Conservation (phyloP, 2,329 filamentous ascomycete species). For the Huntiella decipiens region DNA sequence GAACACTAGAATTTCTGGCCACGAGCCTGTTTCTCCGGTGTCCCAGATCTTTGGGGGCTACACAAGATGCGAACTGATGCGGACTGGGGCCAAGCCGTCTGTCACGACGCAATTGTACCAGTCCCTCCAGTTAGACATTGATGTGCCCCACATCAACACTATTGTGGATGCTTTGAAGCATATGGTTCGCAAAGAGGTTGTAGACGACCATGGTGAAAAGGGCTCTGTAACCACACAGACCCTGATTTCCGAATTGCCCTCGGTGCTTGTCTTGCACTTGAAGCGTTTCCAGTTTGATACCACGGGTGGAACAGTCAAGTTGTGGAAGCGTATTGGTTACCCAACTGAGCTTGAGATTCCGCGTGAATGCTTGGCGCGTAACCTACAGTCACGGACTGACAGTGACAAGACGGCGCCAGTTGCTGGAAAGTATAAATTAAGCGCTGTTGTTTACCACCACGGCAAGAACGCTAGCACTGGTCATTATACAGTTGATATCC, state of each 20-base stretch:
- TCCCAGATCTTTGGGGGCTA: constrained; percentile 91
- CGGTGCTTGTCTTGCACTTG: constrained; percentile 80
- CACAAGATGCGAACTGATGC: constrained; percentile 71
- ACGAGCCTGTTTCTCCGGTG: constrained; percentile 58
- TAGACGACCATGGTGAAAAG: constrained; percentile 57
- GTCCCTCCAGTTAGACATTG: constrained; percentile 86
- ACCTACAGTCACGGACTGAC: constrained; percentile 47
- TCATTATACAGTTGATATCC: constrained; percentile 94
- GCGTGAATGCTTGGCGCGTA: constrained; percentile 65
- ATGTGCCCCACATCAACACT: constrained; percentile 66
- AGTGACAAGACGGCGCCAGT: constrained; percentile 47
- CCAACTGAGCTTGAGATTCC: constrained; percentile 89
- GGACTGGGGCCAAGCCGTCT: constrained; percentile 73
- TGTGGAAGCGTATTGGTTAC: constrained; percentile 96
- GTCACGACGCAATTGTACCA: constrained; percentile 89
- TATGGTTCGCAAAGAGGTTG: constrained; percentile 62
- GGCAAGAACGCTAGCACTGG: constrained; percentile 91
- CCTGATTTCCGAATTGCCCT: constrained; percentile 78
- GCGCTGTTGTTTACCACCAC: constrained; percentile 88
- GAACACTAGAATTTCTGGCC: constrained; percentile 69
- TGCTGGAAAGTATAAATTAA: constrained; percentile 52
- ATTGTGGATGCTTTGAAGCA: constrained; percentile 81
- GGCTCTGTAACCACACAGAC: constrained; percentile 79
- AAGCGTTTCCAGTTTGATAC: constrained; percentile 96
- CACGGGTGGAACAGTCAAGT: constrained; percentile 77